A percentile compares a stretch with the other conserved stretches of the same genome.
Evolutionary conservation across 2,329 filamentous ascomycete species (phyloP).

Genomic region (Dissoconium aciculare): DNA sequence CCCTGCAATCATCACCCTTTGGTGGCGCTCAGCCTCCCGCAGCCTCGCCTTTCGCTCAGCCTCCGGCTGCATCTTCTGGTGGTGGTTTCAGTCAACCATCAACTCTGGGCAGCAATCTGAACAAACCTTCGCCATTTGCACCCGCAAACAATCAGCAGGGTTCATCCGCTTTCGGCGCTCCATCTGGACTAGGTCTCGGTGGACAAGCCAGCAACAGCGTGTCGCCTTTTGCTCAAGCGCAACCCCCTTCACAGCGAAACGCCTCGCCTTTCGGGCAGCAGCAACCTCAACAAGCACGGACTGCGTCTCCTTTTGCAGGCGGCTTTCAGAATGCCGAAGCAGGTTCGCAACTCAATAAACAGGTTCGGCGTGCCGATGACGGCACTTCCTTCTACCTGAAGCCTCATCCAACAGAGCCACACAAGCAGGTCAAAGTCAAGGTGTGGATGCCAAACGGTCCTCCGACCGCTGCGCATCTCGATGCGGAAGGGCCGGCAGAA

Average conservation of each 20-base stretch:
- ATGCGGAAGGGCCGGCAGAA: constrained; percentile 46
- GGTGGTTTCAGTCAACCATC: not conserved
- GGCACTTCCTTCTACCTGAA: constrained; percentile 1
- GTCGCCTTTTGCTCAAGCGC: no score
- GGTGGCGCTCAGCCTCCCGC: not conserved
- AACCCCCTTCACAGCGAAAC: constrained; percentile 1
- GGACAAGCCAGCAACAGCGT: no score
- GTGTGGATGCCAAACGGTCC: constrained; percentile 4
- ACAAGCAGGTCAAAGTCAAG: not conserved
- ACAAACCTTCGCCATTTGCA: not conserved
- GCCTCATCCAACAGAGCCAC: not conserved
- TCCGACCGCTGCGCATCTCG: constrained; percentile 8
- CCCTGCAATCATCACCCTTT: constrained; percentile 1
- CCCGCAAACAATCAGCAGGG: no score
- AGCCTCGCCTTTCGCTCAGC: constrained; percentile 1
- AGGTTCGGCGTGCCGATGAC: constrained; percentile 6
- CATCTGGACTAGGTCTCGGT: no score
- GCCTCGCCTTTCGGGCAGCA: constrained; percentile 2
- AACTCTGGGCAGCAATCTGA: not conserved
- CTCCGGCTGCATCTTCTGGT: not conserved
- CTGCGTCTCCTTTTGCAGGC: constrained; percentile 1
- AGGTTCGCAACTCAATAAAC: constrained; percentile 1
- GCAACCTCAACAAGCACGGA: not conserved
- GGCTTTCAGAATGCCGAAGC: no score
- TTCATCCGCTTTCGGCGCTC: no score